Evolutionary conservation across 1,284 basidiomycete species (phyloP), one percentile per base, ranked within the genome.

Genomic region (Rhodotorula sp.): DNA sequence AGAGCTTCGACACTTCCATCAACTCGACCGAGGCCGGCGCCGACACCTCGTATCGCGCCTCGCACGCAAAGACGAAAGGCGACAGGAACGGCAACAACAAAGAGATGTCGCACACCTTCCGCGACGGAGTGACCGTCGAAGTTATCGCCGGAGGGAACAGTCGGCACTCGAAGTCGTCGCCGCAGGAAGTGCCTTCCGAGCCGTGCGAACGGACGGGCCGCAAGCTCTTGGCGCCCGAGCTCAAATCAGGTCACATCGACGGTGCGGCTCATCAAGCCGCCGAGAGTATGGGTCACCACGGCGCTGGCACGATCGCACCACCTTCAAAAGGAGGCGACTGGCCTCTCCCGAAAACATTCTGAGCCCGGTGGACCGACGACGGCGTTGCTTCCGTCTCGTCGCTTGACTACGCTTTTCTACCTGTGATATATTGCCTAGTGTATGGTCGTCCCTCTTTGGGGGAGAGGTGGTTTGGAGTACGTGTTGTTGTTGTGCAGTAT

Each of bases 221-320:
- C 8, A 26, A 29, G 20, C 46, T 46, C 10, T 30, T 46, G 20
- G 29, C 26, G 4, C 44, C 20, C 20, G 29, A 60, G 45, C 26
- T 60, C 29, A 26, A 49, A 20, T 10, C 17, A 18, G 37, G 26
- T 42, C 3, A 42, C 14, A 29, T n/a, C n/a, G 54, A 37, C 60
- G 15, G 46, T 49, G 37, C 37, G 24, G n/a, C n/a, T 22, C 24
- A 33, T 33, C 24, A 46, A 1, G 60, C 46, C 24, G 45, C 42
- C 46, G 20, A 46, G 4, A 62, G 60, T 29, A 67, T 67, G 66
- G 48, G 62, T 18, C 60, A 30, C 8, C 66, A 67, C 37, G 66
- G 66, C 37, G 66, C 49, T 4, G 66, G 66, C 10, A n/a, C 29
- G 42, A 54, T 29, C 2, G 42, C 62, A 0, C 66, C 66, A 1